These are phyloP conservation scores for Chytriomyces sp. DNA, from an alignment of 192 early-diverging fungal genomes.

Conservation along the genomic window DNA sequence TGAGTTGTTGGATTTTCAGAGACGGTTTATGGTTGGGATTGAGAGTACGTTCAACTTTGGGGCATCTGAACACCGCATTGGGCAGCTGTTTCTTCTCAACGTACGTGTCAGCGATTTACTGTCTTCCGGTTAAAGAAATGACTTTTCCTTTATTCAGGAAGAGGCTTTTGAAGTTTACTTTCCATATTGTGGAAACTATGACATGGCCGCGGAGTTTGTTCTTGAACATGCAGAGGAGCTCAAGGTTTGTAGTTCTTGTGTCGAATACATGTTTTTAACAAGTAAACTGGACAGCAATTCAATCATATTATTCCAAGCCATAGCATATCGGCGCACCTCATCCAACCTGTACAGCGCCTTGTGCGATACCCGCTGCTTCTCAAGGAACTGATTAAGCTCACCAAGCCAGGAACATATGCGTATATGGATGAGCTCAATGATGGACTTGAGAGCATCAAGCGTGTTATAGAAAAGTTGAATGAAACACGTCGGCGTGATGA, in stretches of 20 bases:
- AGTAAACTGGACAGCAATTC: not conserved
- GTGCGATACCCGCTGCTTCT: slow-evolving; percentile 95
- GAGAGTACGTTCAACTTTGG: slow-evolving; percentile 73
- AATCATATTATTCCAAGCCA: slow-evolving; percentile 21
- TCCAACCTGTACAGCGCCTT: slow-evolving; percentile 56
- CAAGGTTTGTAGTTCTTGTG: slow-evolving; percentile 48
- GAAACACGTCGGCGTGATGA: slow-evolving; percentile 88
- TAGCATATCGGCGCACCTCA: slow-evolving; percentile 6
- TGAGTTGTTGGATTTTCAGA: slow-evolving; percentile 93
- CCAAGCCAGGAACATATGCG: slow-evolving; percentile 36
- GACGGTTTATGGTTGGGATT: slow-evolving; percentile 87
- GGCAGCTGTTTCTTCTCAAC: slow-evolving; percentile 80
- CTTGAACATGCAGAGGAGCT: slow-evolving; percentile 45
- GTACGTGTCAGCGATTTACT: slow-evolving; percentile 20
- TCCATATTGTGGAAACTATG: slow-evolving; percentile 91
- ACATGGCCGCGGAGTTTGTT: slow-evolving; percentile 46
- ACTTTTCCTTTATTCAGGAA: slow-evolving; percentile 28
- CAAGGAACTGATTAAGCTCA: slow-evolving; percentile 54
- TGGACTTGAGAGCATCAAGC: slow-evolving; percentile 80
- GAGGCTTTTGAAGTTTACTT: slow-evolving; percentile 71
- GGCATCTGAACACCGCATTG: slow-evolving; percentile 84
- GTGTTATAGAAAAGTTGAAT: slow-evolving; percentile 87
- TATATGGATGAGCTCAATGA: slow-evolving; percentile 55
- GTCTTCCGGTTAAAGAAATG: not conserved
- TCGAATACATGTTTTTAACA: not conserved